These are phyloP conservation scores for Chlorophyllum brunneum DNA, from an alignment of 768 basidiomycete species.

Conservation along the genomic window DNA sequence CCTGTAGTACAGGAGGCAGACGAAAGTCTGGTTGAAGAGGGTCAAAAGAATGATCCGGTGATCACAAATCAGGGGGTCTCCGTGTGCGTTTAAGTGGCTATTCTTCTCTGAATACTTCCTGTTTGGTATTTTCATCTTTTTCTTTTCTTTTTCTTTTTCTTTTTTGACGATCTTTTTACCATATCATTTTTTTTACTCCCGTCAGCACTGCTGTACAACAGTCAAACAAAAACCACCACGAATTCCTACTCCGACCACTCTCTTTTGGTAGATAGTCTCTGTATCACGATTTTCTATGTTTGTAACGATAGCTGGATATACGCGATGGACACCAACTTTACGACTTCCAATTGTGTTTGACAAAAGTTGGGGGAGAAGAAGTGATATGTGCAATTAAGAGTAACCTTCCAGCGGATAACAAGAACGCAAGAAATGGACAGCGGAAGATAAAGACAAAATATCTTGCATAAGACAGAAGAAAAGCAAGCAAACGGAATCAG, in stretches of 20 bases:
- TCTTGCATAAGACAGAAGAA: not conserved
- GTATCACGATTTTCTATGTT: not conserved
- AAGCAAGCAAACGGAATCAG: not conserved
- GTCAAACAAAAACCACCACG: no score
- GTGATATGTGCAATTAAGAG: no score
- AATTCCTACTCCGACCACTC: not conserved
- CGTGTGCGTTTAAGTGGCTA: no score
- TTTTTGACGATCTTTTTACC: not conserved
- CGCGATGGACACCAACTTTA: no score
- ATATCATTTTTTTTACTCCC: constrained; percentile 3
- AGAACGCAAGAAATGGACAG: no score
- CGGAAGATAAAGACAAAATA: not conserved
- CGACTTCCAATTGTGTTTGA: not conserved
- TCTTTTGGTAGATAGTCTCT: not conserved
- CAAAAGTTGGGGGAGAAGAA: no score
- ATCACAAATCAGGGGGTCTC: no score
- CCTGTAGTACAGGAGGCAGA: constrained; percentile 10
- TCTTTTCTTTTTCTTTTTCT: not conserved
- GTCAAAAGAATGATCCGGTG: not conserved
- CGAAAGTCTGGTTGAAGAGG: not conserved
- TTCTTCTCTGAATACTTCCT: no score
- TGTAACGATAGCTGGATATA: not conserved
- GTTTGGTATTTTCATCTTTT: not conserved
- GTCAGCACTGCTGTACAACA: constrained; percentile 1
- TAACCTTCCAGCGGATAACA: no score